phyloP scores from a whole-genome alignment of 2,329 filamentous ascomycete species.

The Colletotrichum karsti region DNA sequence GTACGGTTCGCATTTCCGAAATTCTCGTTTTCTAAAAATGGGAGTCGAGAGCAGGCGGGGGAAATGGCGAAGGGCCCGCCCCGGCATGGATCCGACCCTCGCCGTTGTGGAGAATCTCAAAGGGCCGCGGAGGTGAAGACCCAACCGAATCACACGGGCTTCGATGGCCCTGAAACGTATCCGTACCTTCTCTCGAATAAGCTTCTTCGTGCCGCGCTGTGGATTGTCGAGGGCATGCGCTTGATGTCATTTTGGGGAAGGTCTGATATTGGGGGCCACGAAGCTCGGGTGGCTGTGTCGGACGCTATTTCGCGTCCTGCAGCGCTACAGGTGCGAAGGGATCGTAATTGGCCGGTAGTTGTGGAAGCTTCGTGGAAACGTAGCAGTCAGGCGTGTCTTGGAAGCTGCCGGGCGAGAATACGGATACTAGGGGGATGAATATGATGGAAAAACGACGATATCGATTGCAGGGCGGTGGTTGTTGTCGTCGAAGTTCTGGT shows the following conservation, averaged over 20 bases:
- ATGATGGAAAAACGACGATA: not conserved
- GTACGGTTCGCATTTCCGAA: slow-evolving; percentile 19
- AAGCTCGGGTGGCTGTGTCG: slow-evolving; percentile 25
- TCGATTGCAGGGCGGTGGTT: not conserved
- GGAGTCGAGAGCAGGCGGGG: slow-evolving; percentile 1
- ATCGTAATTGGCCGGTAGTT: not conserved
- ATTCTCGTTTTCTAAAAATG: slow-evolving; percentile 20
- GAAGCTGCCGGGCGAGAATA: not conserved
- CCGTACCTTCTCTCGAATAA: slow-evolving; percentile 25
- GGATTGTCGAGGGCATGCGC: slow-evolving; percentile 1
- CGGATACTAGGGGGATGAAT: not conserved
- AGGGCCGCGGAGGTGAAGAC: not conserved
- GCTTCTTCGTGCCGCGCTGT: slow-evolving; percentile 28
- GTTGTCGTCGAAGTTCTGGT: not conserved
- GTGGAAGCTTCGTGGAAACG: not conserved
- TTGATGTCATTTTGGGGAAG: slow-evolving; percentile 22
- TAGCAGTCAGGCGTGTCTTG: not conserved
- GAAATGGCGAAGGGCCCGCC: not conserved
- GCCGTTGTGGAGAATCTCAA: slow-evolving; percentile 12
- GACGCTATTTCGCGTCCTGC: slow-evolving; percentile 13
- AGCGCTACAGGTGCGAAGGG: not conserved
- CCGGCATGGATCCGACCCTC: not conserved
- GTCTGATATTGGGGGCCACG: slow-evolving; percentile 18
- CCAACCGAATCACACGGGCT: not conserved
- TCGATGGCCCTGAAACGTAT: slow-evolving; percentile 5